Conservation (phyloP, 352 stramenopile species). For the Pythium folliculosum region DNA sequence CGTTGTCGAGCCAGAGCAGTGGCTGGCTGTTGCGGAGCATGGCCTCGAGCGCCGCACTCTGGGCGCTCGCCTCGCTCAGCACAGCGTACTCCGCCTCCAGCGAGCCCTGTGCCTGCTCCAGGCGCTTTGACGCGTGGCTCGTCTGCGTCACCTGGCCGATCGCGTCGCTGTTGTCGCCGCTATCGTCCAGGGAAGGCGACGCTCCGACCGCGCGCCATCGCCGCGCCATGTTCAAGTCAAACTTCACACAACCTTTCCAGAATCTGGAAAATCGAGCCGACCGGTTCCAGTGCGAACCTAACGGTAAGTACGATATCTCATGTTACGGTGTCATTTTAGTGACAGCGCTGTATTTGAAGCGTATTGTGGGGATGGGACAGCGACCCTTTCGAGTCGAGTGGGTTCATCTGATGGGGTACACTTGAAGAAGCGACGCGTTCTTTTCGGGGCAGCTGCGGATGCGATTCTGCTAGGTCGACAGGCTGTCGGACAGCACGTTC, state of each 20-base stretch:
- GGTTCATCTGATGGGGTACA: conserved; percentile 6
- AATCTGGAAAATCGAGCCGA: neutral
- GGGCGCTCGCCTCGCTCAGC: conserved; percentile 51
- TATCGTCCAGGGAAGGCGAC: neutral
- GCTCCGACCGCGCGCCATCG: neutral
- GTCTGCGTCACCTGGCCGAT: too few species aligned
- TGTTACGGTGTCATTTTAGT: neutral
- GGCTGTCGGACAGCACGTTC: too few species aligned
- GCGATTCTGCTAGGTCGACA: neutral
- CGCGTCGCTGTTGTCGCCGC: too few species aligned
- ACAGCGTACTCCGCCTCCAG: conserved; percentile 62
- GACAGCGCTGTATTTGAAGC: neutral
- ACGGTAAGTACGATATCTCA: neutral
- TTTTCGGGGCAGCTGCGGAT: conserved; percentile 14
- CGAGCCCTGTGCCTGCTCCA: conserved; percentile 1
- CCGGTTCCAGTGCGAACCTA: conserved; percentile 1
- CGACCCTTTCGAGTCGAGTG: neutral
- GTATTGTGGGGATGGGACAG: neutral
- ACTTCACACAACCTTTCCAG: neutral
- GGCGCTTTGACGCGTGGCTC: conserved; percentile 1
- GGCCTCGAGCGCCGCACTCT: conserved; percentile 46
- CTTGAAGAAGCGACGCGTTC: conserved; percentile 18
- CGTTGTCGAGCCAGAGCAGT: conserved; percentile 51
- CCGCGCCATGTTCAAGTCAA: neutral
- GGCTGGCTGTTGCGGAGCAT: conserved; percentile 51